A percentile compares a stretch with the other conserved stretches of the same genome.
Evolutionary conservation across 2,329 filamentous ascomycete genomes (phyloP).

Genomic region (Colletotrichum sublineola): DNA sequence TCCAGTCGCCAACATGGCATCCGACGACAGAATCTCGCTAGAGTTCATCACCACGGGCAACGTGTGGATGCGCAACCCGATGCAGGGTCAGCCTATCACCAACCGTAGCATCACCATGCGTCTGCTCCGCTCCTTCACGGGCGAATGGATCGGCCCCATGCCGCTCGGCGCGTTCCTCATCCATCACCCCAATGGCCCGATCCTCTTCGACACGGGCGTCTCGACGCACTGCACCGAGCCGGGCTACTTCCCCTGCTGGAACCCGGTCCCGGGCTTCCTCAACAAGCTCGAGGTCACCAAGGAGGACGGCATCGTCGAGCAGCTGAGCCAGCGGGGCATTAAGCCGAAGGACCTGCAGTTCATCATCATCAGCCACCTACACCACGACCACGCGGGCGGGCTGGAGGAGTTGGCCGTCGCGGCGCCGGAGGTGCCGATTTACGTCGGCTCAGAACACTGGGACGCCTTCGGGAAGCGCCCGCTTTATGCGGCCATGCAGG

Average conservation of each 20-base stretch:
- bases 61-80: constrained; percentile 41
- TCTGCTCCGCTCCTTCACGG: constrained; percentile 43
- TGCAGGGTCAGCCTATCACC: constrained; percentile 42
- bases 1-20: constrained; percentile 8
- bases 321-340: constrained; percentile 42
- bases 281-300: constrained; percentile 33
- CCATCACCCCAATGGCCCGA: constrained; percentile 43
- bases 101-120: constrained; percentile 43
- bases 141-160: constrained; percentile 42
- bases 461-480: constrained; percentile 47
- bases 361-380: constrained; percentile 48
- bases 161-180: constrained; percentile 46
- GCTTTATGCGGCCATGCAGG: constrained; percentile 47
- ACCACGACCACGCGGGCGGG: constrained; percentile 47
- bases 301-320: constrained; percentile 43
- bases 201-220: constrained; percentile 46
- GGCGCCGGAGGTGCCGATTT: constrained; percentile 48
- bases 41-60: constrained; percentile 45
- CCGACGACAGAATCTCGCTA: constrained; percentile 18
- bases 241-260: constrained; percentile 45
- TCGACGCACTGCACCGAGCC: constrained; percentile 43
- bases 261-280: constrained; percentile 37
- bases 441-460: constrained; percentile 48
- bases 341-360: constrained; percentile 46
- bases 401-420: constrained; percentile 46